Conservation (phyloP, 2,329 filamentous ascomycete genomes). For the Leptographium galeiforme region DNA sequence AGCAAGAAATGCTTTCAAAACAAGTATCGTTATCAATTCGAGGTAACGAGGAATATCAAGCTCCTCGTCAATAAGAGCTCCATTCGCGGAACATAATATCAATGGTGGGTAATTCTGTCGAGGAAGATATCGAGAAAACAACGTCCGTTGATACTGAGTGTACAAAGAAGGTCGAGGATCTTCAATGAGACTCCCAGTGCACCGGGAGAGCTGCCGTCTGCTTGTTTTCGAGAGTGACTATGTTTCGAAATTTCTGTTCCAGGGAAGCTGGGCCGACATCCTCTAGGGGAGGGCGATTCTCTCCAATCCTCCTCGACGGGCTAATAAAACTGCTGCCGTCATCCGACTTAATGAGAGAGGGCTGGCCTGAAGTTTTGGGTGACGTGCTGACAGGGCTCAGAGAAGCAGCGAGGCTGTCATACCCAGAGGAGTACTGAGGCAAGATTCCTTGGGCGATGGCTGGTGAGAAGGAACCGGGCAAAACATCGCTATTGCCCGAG, state of each 20-base stretch:
- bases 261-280: constrained; percentile 14
- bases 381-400: constrained; percentile 5
- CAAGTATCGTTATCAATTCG: neutral
- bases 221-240: constrained; percentile 7
- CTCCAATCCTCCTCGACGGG: constrained; percentile 21
- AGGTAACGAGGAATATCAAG: neutral
- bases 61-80: neutral
- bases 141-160: no score
- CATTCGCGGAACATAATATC: neutral
- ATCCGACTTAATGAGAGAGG: constrained; percentile 10
- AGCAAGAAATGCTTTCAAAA: neutral
- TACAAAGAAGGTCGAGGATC: neutral
- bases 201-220: constrained; percentile 6
- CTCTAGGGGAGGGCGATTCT: constrained; percentile 28
- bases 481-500: constrained; percentile 20
- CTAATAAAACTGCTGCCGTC: constrained; percentile 9
- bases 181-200: constrained; percentile 4
- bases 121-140: constrained; percentile 2
- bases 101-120: neutral
- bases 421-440: constrained; percentile 10
- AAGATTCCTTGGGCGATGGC: constrained; percentile 38
- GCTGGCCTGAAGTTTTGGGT: constrained; percentile 8
- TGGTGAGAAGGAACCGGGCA: constrained; percentile 31
- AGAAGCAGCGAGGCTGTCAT: constrained; percentile 9
- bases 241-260: constrained; percentile 16